Percentiles rank a stretch among this genome's conserved stretches.
Conservation (phyloP, 768 basidiomycete species). For the Pleurotus eryngii region DNA sequence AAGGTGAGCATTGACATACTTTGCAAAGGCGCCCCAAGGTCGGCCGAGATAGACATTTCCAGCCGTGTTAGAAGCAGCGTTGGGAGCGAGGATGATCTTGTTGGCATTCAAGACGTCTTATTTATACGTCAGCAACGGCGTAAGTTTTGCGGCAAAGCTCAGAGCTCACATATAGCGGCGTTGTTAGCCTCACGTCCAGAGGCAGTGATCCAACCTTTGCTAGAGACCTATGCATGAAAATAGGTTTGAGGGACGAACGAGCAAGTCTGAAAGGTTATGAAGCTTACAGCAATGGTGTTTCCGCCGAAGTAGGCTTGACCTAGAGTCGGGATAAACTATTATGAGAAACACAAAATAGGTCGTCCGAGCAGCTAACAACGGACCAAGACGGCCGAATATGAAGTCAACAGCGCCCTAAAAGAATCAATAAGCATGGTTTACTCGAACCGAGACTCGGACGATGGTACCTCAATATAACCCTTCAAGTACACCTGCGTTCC, state of each 20-base stretch:
- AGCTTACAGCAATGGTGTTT: constrained; percentile 37
- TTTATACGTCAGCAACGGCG: background rate
- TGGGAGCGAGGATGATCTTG: constrained; percentile 37
- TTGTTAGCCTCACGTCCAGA: constrained; percentile 44
- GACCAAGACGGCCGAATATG: constrained; percentile 40
- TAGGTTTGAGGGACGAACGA: background rate
- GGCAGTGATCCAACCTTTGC: constrained; percentile 44
- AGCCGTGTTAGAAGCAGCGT: constrained; percentile 32
- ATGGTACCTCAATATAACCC: constrained; percentile 42
- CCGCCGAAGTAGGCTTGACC: constrained; percentile 46
- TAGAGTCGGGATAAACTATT: background rate
- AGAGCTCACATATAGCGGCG: constrained; percentile 40
- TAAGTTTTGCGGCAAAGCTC: background rate
- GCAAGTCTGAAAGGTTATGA: too few relatives aligned
- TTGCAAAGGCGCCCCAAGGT: constrained; percentile 47
- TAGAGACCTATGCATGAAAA: constrained; percentile 19
- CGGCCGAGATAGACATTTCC: constrained; percentile 41
- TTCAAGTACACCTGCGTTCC: constrained; percentile 48
- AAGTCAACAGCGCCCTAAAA: constrained; percentile 46
- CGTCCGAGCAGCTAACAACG: background rate
- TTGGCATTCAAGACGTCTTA: constrained; percentile 45
- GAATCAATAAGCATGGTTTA: background rate
- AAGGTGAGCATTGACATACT: constrained; percentile 23
- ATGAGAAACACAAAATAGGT: background rate
- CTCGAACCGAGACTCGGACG: background rate